A percentile compares a stretch with the other conserved stretches of the same genome.
Evolutionary conservation across 768 basidiomycete species (phyloP).

Genomic region (Lactarius sanguifluus): DNA sequence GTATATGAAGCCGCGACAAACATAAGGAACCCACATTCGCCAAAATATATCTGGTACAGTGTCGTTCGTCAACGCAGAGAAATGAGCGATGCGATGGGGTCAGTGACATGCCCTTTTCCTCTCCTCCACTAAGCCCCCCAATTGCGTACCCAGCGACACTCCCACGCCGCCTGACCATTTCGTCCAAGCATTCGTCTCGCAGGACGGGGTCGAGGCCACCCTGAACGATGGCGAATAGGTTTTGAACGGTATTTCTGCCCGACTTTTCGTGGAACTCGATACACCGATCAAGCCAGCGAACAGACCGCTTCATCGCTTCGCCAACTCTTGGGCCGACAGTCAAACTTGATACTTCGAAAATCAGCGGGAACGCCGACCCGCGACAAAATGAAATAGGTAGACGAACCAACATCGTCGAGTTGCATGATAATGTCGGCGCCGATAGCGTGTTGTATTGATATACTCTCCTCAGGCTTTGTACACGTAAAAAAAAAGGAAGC

Average conservation of each 20-base stretch:
- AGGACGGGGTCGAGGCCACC: slow-evolving; percentile 75
- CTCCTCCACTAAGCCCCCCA: slow-evolving; percentile 87
- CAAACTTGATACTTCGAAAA: slow-evolving; percentile 62
- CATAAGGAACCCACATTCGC: slow-evolving; percentile 58
- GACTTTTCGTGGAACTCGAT: slow-evolving; percentile 71
- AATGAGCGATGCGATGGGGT: background rate
- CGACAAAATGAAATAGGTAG: background rate
- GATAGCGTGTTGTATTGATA: slow-evolving; percentile 86
- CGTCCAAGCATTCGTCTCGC: slow-evolving; percentile 73
- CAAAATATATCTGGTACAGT: slow-evolving; percentile 67
- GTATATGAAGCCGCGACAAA: slow-evolving; percentile 22
- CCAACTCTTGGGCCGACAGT: slow-evolving; percentile 77
- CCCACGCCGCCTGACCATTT: slow-evolving; percentile 75
- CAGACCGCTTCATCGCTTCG: slow-evolving; percentile 86
- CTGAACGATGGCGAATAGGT: slow-evolving; percentile 91
- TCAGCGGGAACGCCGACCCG: background rate
- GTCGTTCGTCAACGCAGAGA: background rate
- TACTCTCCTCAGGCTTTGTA: slow-evolving; percentile 82
- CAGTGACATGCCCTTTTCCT: slow-evolving; percentile 70
- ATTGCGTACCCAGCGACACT: slow-evolving; percentile 89
- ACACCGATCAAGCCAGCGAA: slow-evolving; percentile 90
- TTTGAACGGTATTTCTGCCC: slow-evolving; percentile 65
- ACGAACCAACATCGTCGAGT: slow-evolving; percentile 84
- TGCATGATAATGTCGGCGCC: slow-evolving; percentile 96
- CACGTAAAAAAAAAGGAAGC: background rate